Conservation (phyloP, 441 rosid species). For the Bruguiera hainesii region DNA sequence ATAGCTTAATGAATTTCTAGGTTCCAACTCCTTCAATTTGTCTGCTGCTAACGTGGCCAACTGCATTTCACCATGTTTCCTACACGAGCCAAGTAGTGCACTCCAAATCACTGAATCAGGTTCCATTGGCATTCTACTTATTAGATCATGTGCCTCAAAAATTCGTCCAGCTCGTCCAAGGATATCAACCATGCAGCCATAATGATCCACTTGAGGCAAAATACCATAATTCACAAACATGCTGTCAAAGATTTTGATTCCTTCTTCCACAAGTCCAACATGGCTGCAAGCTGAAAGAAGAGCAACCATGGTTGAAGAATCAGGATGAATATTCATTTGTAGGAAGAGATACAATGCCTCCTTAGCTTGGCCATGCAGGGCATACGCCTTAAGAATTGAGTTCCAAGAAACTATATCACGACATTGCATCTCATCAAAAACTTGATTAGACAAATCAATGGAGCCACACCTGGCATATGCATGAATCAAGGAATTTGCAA, state of each 20-base stretch:
- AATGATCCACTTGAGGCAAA: conserved; percentile 64
- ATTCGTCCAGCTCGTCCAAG: conserved; percentile 69
- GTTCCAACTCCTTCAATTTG: conserved; percentile 56
- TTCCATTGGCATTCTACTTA: conserved; percentile 60
- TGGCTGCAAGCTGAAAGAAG: conserved; percentile 85
- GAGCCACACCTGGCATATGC: conserved; percentile 71
- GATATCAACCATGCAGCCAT: conserved; percentile 68
- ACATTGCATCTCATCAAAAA: conserved; percentile 48
- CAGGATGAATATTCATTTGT: conserved; percentile 53
- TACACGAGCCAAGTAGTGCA: conserved; percentile 62
- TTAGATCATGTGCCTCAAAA: conserved; percentile 50
- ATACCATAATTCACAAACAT: conserved; percentile 44
- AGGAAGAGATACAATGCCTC: conserved; percentile 50
- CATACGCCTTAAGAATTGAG: conserved; percentile 68
- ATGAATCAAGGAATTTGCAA: conserved; percentile 67
- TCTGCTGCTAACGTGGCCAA: conserved; percentile 55
- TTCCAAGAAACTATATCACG: conserved; percentile 69
- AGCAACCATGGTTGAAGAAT: conserved; percentile 67
- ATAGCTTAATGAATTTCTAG: conserved; percentile 54
- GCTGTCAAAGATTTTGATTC: conserved; percentile 46
- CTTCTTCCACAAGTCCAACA: conserved; percentile 69
- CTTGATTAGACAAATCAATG: conserved; percentile 50
- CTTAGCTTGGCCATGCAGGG: conserved; percentile 65
- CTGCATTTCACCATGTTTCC: conserved; percentile 55
- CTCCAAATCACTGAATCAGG: conserved; percentile 79